Conservation (phyloP, 345 rosid genomes). For the Iberis pinnata region DNA sequence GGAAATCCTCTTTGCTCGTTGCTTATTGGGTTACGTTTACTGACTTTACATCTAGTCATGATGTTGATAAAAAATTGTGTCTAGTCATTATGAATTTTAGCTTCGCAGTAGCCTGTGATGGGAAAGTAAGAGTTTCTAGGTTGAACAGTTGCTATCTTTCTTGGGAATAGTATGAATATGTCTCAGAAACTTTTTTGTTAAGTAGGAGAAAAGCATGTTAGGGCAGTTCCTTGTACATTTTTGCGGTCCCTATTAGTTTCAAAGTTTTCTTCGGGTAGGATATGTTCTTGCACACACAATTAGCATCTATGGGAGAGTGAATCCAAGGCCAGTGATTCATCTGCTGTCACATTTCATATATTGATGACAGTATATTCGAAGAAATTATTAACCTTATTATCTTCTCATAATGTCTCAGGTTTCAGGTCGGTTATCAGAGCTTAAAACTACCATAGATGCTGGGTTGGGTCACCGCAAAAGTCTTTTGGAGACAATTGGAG, state of each 20-base stretch:
- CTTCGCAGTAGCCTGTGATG: slow-evolving; percentile 4
- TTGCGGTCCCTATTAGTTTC: neutral
- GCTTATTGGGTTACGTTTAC: slow-evolving; percentile 12
- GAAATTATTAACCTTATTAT: slow-evolving; percentile 8
- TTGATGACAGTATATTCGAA: slow-evolving; percentile 1
- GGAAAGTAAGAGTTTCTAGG: neutral
- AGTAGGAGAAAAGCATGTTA: slow-evolving; percentile 8
- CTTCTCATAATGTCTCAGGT: slow-evolving; percentile 42
- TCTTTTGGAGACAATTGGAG: slow-evolving; percentile 65
- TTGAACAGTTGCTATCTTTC: slow-evolving; percentile 1
- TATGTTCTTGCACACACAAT: neutral
- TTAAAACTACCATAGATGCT: slow-evolving; percentile 65
- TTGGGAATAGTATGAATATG: neutral
- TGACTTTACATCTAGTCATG: neutral
- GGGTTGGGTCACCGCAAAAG: slow-evolving; percentile 56
- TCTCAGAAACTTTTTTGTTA: neutral
- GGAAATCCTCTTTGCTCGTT: slow-evolving; percentile 9
- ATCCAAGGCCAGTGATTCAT: slow-evolving; percentile 7
- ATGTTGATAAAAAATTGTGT: too few species aligned
- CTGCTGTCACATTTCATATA: slow-evolving; percentile 2
- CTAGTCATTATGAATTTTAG: neutral
- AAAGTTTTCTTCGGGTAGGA: slow-evolving; percentile 5
- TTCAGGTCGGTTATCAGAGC: slow-evolving; percentile 58
- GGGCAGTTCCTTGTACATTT: slow-evolving; percentile 12
- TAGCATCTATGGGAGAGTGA: slow-evolving; percentile 11